A percentile compares a stretch with the other conserved stretches of the same genome.
Conservation (phyloP, 164 flowering plant species). For the Umbellularia californica region DNA sequence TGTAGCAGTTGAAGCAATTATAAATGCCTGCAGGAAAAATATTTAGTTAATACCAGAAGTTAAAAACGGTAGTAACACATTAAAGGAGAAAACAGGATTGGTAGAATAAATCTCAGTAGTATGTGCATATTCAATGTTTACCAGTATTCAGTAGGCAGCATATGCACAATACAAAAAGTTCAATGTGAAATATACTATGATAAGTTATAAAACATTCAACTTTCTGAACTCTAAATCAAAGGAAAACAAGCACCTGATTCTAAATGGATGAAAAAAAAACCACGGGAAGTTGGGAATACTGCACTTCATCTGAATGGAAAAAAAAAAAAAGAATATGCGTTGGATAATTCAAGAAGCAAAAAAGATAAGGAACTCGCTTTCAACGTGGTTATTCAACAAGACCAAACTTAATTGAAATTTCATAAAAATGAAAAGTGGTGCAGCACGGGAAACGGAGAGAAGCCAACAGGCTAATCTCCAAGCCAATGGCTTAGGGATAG, state of each 20-base stretch:
- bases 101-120: neutral
- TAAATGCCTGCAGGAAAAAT: conserved; percentile 66
- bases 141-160: neutral
- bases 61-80: neutral
- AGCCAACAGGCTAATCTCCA: too few relatives aligned
- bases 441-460: too few relatives aligned
- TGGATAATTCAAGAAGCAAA: too few relatives aligned
- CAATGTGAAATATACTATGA: neutral
- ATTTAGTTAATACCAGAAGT: neutral
- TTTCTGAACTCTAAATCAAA: too few relatives aligned
- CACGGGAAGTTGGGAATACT: neutral
- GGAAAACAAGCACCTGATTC: neutral
- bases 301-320: neutral
- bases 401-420: too few relatives aligned
- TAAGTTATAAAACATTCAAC: too few relatives aligned
- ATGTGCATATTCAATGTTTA: neutral
- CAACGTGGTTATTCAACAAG: too few relatives aligned
- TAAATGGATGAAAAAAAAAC: neutral
- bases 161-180: neutral
- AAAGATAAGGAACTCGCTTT: too few relatives aligned
- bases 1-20: conserved; percentile 34
- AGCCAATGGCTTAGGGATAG: too few relatives aligned
- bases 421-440: too few relatives aligned
- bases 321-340: too few relatives aligned
- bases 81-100: neutral